Percentiles rank a stretch among this genome's conserved stretches.
phyloP scores from a whole-genome alignment of 2,329 filamentous ascomycete species.

The Aspergillus uvarum region DNA sequence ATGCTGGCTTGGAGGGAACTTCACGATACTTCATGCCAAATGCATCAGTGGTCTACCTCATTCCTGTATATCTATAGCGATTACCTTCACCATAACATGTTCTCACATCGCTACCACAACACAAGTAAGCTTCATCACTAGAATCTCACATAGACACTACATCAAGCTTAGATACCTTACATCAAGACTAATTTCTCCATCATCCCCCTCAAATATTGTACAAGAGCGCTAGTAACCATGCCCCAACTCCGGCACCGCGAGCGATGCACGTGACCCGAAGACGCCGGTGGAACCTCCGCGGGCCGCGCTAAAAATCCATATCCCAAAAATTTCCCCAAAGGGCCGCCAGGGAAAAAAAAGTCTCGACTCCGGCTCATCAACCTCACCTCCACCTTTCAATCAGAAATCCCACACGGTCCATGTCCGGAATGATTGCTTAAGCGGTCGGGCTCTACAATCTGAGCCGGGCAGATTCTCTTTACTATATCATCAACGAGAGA shows the following conservation, averaged over 20 bases:
- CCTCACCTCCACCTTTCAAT: slow-evolving; percentile 6
- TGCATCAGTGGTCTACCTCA: too few relatives aligned
- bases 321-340: slow-evolving; percentile 18
- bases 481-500: neutral
- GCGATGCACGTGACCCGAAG: slow-evolving; percentile 22
- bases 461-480: slow-evolving; percentile 18
- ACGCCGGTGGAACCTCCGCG: slow-evolving; percentile 20
- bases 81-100: too few relatives aligned
- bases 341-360: slow-evolving; percentile 15
- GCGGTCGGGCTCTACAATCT: slow-evolving; percentile 19
- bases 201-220: too few relatives aligned
- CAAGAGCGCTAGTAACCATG: too few relatives aligned
- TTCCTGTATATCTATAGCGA: too few relatives aligned
- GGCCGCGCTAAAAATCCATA: slow-evolving; percentile 29
- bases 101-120: too few relatives aligned
- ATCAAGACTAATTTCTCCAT: too few relatives aligned
- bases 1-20: too few relatives aligned
- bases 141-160: too few relatives aligned
- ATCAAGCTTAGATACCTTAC: too few relatives aligned
- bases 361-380: slow-evolving; percentile 14
- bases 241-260: neutral
- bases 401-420: slow-evolving; percentile 2
- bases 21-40: too few relatives aligned
- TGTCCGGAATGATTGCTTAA: slow-evolving; percentile 22
- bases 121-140: too few relatives aligned